phyloP scores from a whole-genome alignment of 176 grass and related monocot genomes.

The Carex parvula region DNA sequence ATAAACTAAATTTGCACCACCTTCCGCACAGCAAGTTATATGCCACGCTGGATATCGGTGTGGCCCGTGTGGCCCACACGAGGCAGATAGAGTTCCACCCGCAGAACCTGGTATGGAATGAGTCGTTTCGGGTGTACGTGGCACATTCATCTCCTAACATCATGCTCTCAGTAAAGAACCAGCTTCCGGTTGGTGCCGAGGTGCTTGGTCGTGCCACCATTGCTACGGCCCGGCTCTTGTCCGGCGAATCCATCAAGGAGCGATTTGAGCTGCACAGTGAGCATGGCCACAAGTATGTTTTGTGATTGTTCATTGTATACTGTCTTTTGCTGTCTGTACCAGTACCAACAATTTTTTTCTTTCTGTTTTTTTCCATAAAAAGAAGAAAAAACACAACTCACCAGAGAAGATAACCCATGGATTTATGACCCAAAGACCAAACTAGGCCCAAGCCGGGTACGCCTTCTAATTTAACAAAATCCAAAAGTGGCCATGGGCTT shows the following conservation, averaged over 20 bases:
- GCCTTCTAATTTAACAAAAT: background rate
- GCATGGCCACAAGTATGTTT: conserved; percentile 22
- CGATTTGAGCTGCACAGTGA: conserved; percentile 49
- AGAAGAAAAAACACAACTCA: no score
- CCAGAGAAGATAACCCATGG: background rate
- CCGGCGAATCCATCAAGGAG: conserved; percentile 32
- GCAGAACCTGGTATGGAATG: conserved; percentile 59
- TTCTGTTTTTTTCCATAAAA: no score
- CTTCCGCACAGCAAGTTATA: conserved; percentile 52
- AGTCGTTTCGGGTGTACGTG: conserved; percentile 79
- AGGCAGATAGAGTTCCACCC: conserved; percentile 59
- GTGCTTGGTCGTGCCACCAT: conserved; percentile 47
- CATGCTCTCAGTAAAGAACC: conserved; percentile 60
- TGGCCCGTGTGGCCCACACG: conserved; percentile 59
- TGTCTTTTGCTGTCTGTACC: background rate
- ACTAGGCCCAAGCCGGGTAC: background rate
- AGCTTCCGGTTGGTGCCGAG: conserved; percentile 44
- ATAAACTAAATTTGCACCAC: conserved; percentile 35
- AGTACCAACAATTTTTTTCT: background rate
- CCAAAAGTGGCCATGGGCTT: background rate
- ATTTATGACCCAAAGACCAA: background rate
- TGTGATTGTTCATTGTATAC: background rate
- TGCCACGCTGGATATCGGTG: conserved; percentile 64
- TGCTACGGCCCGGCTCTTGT: conserved; percentile 30
- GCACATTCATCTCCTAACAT: conserved; percentile 39